Percentiles rank a stretch among this genome's conserved stretches.
Evolutionary conservation across 306 rosid genomes (phyloP).

Genomic region (Lathyrus aphaca): DNA sequence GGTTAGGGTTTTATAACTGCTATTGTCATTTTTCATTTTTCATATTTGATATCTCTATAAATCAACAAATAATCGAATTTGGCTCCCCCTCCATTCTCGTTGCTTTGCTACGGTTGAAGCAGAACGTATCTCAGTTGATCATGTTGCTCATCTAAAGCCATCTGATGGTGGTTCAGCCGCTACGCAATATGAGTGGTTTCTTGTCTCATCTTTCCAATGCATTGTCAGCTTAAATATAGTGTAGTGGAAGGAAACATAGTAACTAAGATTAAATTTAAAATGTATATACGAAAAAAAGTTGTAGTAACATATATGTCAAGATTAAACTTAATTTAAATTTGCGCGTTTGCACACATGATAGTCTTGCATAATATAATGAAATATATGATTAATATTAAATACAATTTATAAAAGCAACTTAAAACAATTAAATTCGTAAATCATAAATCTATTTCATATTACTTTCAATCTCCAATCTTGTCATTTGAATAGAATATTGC

Average conservation of each 20-base stretch:
- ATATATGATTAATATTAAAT: no score
- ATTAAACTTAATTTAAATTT: no score
- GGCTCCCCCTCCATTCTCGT: slow-evolving; percentile 4
- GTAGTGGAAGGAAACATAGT: background rate
- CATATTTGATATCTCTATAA: slow-evolving; percentile 1
- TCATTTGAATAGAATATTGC: no score
- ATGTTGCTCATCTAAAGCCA: slow-evolving; percentile 97
- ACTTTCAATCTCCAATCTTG: no score
- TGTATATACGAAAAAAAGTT: no score
- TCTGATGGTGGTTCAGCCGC: slow-evolving; percentile 99
- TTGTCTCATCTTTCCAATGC: slow-evolving; percentile 29
- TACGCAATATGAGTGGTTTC: slow-evolving; percentile 68
- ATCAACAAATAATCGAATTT: slow-evolving; percentile 24
- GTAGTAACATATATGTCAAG: background rate
- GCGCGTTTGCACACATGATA: no score
- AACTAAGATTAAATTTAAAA: background rate
- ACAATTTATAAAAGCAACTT: no score
- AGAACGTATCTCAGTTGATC: slow-evolving; percentile 95
- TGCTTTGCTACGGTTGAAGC: slow-evolving; percentile 75
- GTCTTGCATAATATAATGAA: no score
- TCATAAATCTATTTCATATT: no score
- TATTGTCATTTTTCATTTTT: no score
- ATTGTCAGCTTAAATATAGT: no score
- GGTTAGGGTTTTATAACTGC: slow-evolving; percentile 50
- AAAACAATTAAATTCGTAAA: no score